Evolutionary conservation across 2,329 filamentous ascomycete species (phyloP).

Genomic region (Hypoxylon sp.): DNA sequence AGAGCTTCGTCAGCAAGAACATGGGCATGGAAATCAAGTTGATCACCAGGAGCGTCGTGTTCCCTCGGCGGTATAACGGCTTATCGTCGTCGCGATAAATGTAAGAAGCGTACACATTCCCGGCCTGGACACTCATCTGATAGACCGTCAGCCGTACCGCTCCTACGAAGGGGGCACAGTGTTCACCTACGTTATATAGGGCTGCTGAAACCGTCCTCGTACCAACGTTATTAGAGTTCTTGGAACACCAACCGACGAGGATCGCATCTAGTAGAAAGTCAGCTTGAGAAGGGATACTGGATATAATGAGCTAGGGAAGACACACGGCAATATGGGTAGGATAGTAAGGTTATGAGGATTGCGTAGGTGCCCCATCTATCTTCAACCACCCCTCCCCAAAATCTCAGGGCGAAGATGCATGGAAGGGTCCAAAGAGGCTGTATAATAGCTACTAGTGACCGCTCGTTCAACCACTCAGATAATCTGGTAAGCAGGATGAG

Average conservation of each 20-base stretch:
- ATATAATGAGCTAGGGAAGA: not conserved
- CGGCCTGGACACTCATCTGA: constrained; percentile 56
- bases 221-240: constrained; percentile 71
- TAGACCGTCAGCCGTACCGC: not conserved
- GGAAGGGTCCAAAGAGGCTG: constrained; percentile 68
- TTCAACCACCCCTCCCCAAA: constrained; percentile 58
- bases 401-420: constrained; percentile 63
- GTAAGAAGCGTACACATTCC: constrained; percentile 53
- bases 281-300: not conserved
- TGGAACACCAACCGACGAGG: constrained; percentile 69
- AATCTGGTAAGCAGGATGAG: constrained; percentile 65
- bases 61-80: constrained; percentile 67
- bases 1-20: constrained; percentile 65
- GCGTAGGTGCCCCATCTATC: constrained; percentile 66
- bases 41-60: constrained; percentile 66
- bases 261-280: constrained; percentile 63
- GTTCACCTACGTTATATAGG: constrained; percentile 64
- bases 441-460: constrained; percentile 60
- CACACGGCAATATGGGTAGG: constrained; percentile 66
- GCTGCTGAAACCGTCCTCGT: constrained; percentile 70
- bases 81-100: constrained; percentile 70
- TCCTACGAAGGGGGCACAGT: not conserved
- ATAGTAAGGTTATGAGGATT: constrained; percentile 62
- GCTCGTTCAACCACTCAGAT: constrained; percentile 64
- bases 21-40: constrained; percentile 63